Conservation (phyloP, 495 filamentous ascomycete genomes). For the Astrothelium macrocarpum region DNA sequence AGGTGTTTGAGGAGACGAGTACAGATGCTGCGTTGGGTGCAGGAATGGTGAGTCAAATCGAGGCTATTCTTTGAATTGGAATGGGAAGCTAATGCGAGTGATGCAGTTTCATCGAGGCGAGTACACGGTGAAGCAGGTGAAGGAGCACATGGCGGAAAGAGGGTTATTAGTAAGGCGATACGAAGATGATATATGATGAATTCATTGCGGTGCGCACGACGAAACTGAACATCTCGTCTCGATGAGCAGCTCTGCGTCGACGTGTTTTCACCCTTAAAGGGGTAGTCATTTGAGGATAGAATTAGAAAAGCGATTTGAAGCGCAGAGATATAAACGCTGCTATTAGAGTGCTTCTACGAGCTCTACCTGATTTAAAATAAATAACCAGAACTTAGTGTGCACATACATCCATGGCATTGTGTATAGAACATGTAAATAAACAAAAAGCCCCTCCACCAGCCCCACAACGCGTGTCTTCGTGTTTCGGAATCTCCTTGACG, state of each 20-base stretch:
- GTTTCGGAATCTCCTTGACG: background rate
- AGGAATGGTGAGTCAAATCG: constrained; percentile 60
- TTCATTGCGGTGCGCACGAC: background rate
- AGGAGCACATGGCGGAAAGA: constrained; percentile 61
- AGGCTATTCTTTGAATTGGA: constrained; percentile 8
- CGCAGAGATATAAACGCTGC: too few species aligned
- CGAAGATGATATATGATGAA: constrained; percentile 42
- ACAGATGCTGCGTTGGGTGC: constrained; percentile 92
- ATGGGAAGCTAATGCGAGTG: constrained; percentile 18
- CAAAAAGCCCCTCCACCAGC: background rate
- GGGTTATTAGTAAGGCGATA: constrained; percentile 67
- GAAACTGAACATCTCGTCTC: too few species aligned
- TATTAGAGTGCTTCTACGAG: too few species aligned
- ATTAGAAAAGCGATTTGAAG: too few species aligned
- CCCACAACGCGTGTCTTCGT: background rate
- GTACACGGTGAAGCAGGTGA: constrained; percentile 92
- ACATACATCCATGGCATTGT: too few species aligned
- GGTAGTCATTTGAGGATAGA: too few species aligned
- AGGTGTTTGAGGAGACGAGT: constrained; percentile 76
- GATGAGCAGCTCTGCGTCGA: too few species aligned
- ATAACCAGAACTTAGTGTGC: too few species aligned
- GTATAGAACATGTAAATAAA: too few species aligned
- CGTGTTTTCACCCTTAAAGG: too few species aligned
- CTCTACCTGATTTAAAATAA: too few species aligned
- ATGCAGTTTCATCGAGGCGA: constrained; percentile 80